Evolutionary conservation across 139 green algal species (phyloP).

Genomic region (Chlorella sorokiniana): DNA sequence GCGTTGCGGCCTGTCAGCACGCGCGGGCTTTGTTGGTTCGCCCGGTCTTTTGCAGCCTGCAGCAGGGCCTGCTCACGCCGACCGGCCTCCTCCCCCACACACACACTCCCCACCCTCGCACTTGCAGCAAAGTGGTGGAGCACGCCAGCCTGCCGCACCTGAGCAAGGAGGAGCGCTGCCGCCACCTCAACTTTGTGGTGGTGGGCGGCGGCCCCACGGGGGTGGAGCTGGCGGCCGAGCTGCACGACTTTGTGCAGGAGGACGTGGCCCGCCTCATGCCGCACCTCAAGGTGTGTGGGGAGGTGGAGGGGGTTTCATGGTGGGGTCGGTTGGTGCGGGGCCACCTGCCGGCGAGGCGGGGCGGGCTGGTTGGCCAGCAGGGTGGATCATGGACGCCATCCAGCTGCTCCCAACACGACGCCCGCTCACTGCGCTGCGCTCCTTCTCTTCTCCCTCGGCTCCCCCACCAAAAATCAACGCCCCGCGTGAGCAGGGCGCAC

Average conservation of each 20-base stretch:
- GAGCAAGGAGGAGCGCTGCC: constrained; percentile 58
- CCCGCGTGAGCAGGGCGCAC: background rate
- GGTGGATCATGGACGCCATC: too few species aligned
- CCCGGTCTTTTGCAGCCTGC: background rate
- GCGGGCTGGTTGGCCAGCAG: too few species aligned
- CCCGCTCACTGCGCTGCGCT: too few species aligned
- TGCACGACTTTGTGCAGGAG: constrained; percentile 84
- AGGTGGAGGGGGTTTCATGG: background rate
- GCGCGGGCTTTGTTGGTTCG: too few species aligned
- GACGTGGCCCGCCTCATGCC: constrained; percentile 45
- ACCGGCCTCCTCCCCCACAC: background rate
- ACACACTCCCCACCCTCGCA: too few species aligned
- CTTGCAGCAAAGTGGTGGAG: constrained; percentile 78
- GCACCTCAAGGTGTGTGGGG: constrained; percentile 41
- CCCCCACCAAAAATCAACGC: too few species aligned
- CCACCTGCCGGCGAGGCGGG: too few species aligned
- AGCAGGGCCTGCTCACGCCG: background rate
- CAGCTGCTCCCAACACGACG: too few species aligned
- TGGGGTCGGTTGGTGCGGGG: background rate
- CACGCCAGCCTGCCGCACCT: constrained; percentile 74
- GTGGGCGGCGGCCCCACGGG: constrained; percentile 87
- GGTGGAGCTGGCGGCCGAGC: constrained; percentile 88
- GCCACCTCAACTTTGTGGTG: constrained; percentile 87
- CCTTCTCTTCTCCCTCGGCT: too few species aligned
- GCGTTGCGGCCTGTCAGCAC: too few species aligned